Evolutionary conservation across 2,329 filamentous ascomycete species (phyloP), one percentile per base, ranked within the genome.

Genomic region (Chaetomiaceae sp.): DNA sequence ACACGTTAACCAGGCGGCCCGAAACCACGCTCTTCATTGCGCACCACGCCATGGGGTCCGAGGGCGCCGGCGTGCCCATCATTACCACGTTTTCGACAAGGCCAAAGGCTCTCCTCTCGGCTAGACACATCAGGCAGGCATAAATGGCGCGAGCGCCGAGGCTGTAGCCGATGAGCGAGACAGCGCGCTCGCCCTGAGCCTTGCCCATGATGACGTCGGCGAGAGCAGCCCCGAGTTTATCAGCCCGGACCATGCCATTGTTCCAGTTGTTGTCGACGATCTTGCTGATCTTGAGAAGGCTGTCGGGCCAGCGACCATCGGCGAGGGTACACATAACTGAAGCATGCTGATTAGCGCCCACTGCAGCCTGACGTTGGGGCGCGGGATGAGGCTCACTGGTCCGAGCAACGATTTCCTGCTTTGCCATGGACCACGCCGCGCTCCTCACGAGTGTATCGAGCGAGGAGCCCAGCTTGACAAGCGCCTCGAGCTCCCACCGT

Each of bases 1-100:
- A 96, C 3, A 93, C 88, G 57, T 96, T 97, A 60, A 96, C 76
- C n/a, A 96, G 72, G 18, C 89, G 80, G 0, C 90, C 89, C 33
- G 81, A 76, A 4, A 95, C 88, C 2, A 91, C 86, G 48, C 80
- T 84, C 52, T 86, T 82, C 60, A 95, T 76, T 6, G 80, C 74
- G 22, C 84, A 74, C 90, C 91, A 96, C 43, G 86, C 81, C 7
- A 75, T 72, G 2, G 75, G 75, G 18, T 84, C 77, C 1, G 85
- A 81, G 0, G 90, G 88, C 6, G 83, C 83, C 0, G 91, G 89
- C 0, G 86, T 76, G 1, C 91, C 91, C 62, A 96, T 88, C 43
- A 97, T 62, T 20, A 95, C 79, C 2, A 85, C 90, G 27, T 85
- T 88, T 60, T 97, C 91, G 11, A 98, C 72, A 3, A 95, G 64